A percentile compares a stretch with the other conserved stretches of the same genome.
These are phyloP conservation scores for Ilyonectria robusta DNA, from an alignment of 2,329 filamentous ascomycete species.

Conservation along the genomic window DNA sequence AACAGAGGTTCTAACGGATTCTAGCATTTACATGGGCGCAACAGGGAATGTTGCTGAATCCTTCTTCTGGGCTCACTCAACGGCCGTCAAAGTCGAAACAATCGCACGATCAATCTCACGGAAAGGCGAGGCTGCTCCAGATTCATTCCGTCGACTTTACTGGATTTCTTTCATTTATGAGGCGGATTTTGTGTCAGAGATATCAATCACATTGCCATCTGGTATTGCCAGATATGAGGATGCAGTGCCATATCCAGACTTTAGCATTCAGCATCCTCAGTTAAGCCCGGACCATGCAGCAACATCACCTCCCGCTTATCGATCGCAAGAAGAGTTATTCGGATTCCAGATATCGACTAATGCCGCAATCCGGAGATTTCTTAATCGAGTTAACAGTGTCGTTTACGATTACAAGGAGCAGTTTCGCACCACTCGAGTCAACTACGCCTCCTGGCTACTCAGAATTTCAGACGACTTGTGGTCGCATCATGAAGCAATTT, in stretches of 20 bases:
- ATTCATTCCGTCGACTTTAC: constrained; percentile 41
- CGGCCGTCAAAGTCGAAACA: constrained; percentile 45
- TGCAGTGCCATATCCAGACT: constrained; percentile 42
- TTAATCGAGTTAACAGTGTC: constrained; percentile 47
- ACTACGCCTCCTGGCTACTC: constrained; percentile 48
- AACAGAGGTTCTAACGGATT: neutral
- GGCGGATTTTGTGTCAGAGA: constrained; percentile 46
- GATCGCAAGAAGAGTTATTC: constrained; percentile 36
- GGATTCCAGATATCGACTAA: constrained; percentile 49
- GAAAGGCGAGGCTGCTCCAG: constrained; percentile 10
- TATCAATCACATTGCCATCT: constrained; percentile 44
- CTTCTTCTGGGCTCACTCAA: constrained; percentile 42
- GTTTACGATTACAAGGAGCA: constrained; percentile 46
- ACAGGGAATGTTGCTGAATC: constrained; percentile 39
- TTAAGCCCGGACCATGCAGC: neutral
- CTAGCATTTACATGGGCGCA: constrained; percentile 27
- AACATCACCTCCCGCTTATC: neutral
- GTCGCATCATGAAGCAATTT: constrained; percentile 47
- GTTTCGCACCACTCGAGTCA: constrained; percentile 33
- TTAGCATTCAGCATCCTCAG: constrained; percentile 2
- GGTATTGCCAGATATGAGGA: constrained; percentile 47
- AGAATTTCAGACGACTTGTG: constrained; percentile 44
- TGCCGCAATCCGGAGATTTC: constrained; percentile 44
- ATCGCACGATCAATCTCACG: constrained; percentile 24
- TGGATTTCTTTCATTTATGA: constrained; percentile 48